Percentiles rank a stretch among this genome's conserved stretches.
Conservation (phyloP, 2,329 filamentous ascomycete genomes). For the Aspergillus nomiae region DNA sequence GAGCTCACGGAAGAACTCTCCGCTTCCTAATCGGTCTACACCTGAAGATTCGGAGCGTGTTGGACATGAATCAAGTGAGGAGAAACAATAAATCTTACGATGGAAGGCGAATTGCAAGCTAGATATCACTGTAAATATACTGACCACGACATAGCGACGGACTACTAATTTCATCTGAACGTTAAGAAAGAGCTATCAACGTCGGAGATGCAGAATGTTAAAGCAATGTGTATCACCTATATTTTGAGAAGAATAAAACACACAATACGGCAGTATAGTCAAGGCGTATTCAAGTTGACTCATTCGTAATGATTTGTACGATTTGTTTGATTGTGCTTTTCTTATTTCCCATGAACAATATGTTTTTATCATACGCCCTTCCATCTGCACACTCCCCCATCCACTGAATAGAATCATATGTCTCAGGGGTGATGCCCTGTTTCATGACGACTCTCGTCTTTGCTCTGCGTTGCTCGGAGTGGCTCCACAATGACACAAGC, state of each 20-base stretch:
- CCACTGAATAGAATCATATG: too few relatives aligned
- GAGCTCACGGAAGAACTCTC: conserved; percentile 30
- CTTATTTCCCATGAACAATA: too few relatives aligned
- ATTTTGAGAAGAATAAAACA: not conserved
- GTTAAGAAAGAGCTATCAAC: not conserved
- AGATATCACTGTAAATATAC: conserved; percentile 1
- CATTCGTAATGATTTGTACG: too few relatives aligned
- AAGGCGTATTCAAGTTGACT: too few relatives aligned
- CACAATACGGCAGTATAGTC: not conserved
- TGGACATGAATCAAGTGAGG: conserved; percentile 7
- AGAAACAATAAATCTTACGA: not conserved
- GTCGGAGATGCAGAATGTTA: not conserved
- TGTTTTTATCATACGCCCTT: too few relatives aligned
- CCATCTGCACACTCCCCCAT: too few relatives aligned
- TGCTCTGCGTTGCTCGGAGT: too few relatives aligned
- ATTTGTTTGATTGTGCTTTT: too few relatives aligned
- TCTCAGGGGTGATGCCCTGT: too few relatives aligned
- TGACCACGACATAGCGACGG: not conserved
- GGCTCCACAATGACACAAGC: too few relatives aligned
- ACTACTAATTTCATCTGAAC: not conserved
- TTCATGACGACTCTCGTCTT: too few relatives aligned
- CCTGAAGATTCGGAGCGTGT: conserved; percentile 33
- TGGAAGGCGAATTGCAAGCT: not conserved
- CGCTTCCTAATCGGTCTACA: conserved; percentile 35
- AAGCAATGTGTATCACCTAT: not conserved